Evolutionary conservation across 805 yeast species (phyloP), one percentile per base, ranked within the genome.

Genomic region (Phaffomyces thermotolerans): DNA sequence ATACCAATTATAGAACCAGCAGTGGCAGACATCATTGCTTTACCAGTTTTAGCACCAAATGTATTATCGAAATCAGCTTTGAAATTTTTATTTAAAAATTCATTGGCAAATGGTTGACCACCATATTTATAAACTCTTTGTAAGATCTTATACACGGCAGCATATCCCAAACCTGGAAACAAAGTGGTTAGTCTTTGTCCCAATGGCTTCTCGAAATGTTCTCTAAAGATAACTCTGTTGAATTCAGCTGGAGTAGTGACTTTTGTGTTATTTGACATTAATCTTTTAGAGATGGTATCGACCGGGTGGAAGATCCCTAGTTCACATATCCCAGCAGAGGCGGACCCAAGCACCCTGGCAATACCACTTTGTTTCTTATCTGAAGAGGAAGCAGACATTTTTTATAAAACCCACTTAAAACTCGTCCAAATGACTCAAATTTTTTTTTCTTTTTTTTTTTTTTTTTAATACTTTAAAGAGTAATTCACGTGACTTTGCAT

Each of bases 61-160:
- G 73, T 68, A 47, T 71, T 66, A 54, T 91, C 96, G 63, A 80
- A 93, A 43, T 73, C 62, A 37, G 73, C 68, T 59, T 76, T 79
- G 72, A 78, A 86, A 70, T 87, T 84, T 53, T 74, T 72, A 57
- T 84, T 77, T 62, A 93, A 74, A 61, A 81, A 87, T 68, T 93
- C 99, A 62, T 93, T 93, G 51, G 91, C 99, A 62, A 88, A 90
- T 39, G 99, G 99, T 71, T 93, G 99, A 41, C 99, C 99, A 61
- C 99, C 98, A 65, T 93, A 93, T 69, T 93, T 93, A 78, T 93
- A 93, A 44, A 93, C 97, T 71, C 99, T 81, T 70, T 93, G 99
- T 55, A 91, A 72, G 55, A 93, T 84, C 68, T 93, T 93, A 75
- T 93, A 93, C 52, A 89, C 86, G 38, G 99, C 98, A 50, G 99